These are phyloP conservation scores for Glaciozyma martinii DNA, from an alignment of 768 basidiomycete species.

Conservation along the genomic window DNA sequence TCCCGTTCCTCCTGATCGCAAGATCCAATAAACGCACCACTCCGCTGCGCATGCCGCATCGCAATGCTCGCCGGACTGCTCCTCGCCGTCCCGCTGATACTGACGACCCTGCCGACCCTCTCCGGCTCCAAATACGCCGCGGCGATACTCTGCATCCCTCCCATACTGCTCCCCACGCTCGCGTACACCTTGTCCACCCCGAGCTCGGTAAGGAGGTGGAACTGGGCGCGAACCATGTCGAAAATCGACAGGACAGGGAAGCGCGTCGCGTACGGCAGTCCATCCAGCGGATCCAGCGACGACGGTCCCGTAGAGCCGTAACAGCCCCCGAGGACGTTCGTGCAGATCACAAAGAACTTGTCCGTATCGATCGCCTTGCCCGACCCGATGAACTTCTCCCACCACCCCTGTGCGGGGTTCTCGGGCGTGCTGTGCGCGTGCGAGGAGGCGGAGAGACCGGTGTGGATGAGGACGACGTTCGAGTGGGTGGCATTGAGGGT, in stretches of 20 bases:
- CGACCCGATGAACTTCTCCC: constrained; percentile 97
- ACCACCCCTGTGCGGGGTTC: constrained; percentile 86
- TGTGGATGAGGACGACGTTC: constrained; percentile 91
- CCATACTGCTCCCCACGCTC: constrained; percentile 91
- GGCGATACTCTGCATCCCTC: constrained; percentile 93
- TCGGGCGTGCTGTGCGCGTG: constrained; percentile 74
- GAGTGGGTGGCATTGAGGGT: constrained; percentile 63
- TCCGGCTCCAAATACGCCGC: constrained; percentile 87
- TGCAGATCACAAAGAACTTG: constrained; percentile 85
- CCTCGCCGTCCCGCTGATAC: constrained; percentile 88
- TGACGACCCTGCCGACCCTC: constrained; percentile 78
- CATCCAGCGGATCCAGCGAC: constrained; percentile 55
- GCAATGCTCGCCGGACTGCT: constrained; percentile 87
- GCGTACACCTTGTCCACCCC: constrained; percentile 80
- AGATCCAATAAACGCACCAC: constrained; percentile 52
- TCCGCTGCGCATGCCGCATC: constrained; percentile 91
- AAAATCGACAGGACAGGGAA: constrained; percentile 90
- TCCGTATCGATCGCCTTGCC: constrained; percentile 88
- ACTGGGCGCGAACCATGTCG: constrained; percentile 95
- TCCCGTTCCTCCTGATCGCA: too few relatives aligned
- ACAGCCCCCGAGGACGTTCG: constrained; percentile 93
- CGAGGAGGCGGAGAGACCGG: constrained; percentile 89
- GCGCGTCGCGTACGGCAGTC: constrained; percentile 70
- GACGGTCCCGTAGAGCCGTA: constrained; percentile 96
- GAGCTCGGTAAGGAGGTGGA: constrained; percentile 70